Conservation (phyloP, 495 filamentous ascomycete genomes). For the Podospora fimiseda region DNA sequence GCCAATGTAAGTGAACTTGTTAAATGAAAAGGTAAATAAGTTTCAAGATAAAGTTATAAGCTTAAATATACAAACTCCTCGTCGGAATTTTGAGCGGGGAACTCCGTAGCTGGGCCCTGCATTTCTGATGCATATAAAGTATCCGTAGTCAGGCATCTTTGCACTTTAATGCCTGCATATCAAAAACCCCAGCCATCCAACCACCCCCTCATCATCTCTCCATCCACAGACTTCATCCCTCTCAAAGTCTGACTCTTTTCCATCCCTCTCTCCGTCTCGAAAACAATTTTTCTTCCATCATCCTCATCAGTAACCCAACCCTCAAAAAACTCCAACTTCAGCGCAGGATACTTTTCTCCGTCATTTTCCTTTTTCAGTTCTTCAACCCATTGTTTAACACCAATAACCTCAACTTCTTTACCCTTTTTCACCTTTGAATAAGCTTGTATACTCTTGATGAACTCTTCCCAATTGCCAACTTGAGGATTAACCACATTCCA, state of each 20-base stretch:
- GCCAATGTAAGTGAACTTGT: too few species aligned
- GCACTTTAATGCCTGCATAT: too few species aligned
- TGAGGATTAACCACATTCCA: not conserved
- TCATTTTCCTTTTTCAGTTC: not conserved
- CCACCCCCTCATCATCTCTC: slow-evolving; percentile 3
- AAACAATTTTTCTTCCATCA: not conserved
- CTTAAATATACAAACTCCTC: too few species aligned
- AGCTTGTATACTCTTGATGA: not conserved
- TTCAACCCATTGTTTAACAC: not conserved
- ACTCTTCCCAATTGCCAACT: not conserved
- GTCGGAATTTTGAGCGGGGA: too few species aligned
- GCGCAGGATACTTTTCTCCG: not conserved
- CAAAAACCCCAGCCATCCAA: not conserved
- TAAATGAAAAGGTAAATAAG: too few species aligned
- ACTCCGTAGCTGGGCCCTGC: too few species aligned
- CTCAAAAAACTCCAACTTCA: slow-evolving; percentile 6
- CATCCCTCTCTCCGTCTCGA: not conserved
- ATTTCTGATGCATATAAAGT: too few species aligned
- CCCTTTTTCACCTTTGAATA: not conserved
- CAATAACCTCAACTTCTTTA: not conserved
- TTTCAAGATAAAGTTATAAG: too few species aligned
- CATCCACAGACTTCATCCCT: not conserved
- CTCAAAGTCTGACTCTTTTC: not conserved
- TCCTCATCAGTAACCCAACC: not conserved
- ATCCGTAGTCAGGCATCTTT: too few species aligned